Percentiles rank a stretch among this genome's conserved stretches.
Conservation (phyloP, 495 filamentous ascomycete species). For the Xylaria castorea region DNA sequence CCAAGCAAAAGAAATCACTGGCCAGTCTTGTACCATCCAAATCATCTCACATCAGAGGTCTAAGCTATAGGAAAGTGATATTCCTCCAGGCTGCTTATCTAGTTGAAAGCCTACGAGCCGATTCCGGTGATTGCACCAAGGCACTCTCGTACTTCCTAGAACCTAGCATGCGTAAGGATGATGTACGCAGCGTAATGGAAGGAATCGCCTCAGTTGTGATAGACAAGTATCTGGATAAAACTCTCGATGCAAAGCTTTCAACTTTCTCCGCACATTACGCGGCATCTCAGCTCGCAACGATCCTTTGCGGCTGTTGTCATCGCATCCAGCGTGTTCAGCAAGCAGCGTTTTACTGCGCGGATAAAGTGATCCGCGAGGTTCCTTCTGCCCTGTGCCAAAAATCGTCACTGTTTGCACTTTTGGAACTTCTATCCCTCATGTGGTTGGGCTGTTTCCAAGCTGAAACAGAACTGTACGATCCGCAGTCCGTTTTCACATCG, state of each 20-base stretch:
- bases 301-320: slow-evolving; percentile 90
- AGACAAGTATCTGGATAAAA: slow-evolving; percentile 73
- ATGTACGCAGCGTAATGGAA: slow-evolving; percentile 86
- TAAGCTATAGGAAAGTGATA: slow-evolving; percentile 86
- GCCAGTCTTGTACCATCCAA: slow-evolving; percentile 72
- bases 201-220: slow-evolving; percentile 77
- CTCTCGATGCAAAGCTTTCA: slow-evolving; percentile 70
- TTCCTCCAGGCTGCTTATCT: slow-evolving; percentile 88
- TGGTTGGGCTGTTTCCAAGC: slow-evolving; percentile 93
- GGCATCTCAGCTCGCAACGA: slow-evolving; percentile 82
- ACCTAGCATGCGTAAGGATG: slow-evolving; percentile 76
- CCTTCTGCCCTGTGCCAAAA: slow-evolving; percentile 91
- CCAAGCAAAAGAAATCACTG: slow-evolving; percentile 80
- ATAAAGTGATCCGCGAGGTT: slow-evolving; percentile 80
- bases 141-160: slow-evolving; percentile 90
- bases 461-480: slow-evolving; percentile 92
- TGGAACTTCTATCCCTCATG: slow-evolving; percentile 91
- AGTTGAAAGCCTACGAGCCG: slow-evolving; percentile 82
- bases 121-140: slow-evolving; percentile 84
- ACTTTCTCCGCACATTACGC: slow-evolving; percentile 82
- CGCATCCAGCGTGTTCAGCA: slow-evolving; percentile 87
- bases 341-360: slow-evolving; percentile 79
- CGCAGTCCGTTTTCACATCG: slow-evolving; percentile 79
- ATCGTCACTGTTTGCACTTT: slow-evolving; percentile 84
- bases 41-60: slow-evolving; percentile 74